Evolutionary conservation across 2,329 filamentous ascomycete genomes (phyloP).

Genomic region (Aphanoascus verrucosus): DNA sequence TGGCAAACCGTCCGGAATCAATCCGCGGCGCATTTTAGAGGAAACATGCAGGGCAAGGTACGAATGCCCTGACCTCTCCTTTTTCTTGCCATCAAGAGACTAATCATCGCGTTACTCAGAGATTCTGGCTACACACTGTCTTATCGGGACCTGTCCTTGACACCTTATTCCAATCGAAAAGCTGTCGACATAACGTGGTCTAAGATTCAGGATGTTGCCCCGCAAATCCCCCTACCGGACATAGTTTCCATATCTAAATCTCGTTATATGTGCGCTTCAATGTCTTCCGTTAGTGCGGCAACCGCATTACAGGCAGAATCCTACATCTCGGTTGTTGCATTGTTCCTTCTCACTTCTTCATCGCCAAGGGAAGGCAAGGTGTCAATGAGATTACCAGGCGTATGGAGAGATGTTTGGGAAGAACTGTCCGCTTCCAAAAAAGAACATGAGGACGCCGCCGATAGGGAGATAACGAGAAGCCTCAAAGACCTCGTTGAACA

Average conservation of each 20-base stretch:
- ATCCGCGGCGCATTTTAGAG: slow-evolving; percentile 65
- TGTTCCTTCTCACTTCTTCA: slow-evolving; percentile 72
- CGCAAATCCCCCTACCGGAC: slow-evolving; percentile 32
- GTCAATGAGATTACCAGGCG: slow-evolving; percentile 61
- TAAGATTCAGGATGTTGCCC: slow-evolving; percentile 52
- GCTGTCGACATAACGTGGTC: slow-evolving; percentile 67
- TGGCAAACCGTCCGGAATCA: slow-evolving; percentile 68
- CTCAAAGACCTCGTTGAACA: slow-evolving; percentile 41
- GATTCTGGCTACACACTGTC: slow-evolving; percentile 58
- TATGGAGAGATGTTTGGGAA: slow-evolving; percentile 76
- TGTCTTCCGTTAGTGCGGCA: slow-evolving; percentile 62
- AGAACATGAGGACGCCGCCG: slow-evolving; percentile 55
- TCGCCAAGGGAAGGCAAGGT: slow-evolving; percentile 78
- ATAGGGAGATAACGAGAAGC: slow-evolving; percentile 57
- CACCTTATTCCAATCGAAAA: slow-evolving; percentile 65
- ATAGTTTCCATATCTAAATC: slow-evolving; percentile 38
- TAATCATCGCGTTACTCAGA: slow-evolving; percentile 34
- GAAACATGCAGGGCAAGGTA: slow-evolving; percentile 77
- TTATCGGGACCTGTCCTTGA: slow-evolving; percentile 61
- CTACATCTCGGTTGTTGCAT: slow-evolving; percentile 66
- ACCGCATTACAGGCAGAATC: slow-evolving; percentile 74
- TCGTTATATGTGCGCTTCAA: slow-evolving; percentile 53
- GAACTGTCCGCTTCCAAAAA: slow-evolving; percentile 66
- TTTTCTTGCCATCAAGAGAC: neutral
- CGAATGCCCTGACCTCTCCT: slow-evolving; percentile 7